phyloP scores from a whole-genome alignment of 2,329 filamentous ascomycete genomes.

The Neofusicoccum umdonicola region DNA sequence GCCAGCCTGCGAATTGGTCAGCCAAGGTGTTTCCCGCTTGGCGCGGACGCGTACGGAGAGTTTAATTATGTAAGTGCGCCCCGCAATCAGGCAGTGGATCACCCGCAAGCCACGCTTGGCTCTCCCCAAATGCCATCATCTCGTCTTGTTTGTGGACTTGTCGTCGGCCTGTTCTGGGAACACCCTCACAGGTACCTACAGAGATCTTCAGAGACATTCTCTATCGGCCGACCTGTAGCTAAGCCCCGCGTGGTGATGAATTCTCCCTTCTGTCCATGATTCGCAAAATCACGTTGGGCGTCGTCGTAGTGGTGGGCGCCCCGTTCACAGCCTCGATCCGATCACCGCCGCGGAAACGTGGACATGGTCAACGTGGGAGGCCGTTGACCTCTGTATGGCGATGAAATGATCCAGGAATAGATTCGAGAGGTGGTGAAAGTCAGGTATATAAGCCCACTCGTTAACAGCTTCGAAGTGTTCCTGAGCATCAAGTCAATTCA shows the following conservation, averaged over 20 bases:
- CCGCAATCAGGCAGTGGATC: neutral
- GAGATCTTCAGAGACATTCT: neutral
- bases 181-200: too few species aligned
- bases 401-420: neutral
- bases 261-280: neutral
- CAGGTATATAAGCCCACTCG: neutral
- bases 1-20: neutral
- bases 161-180: neutral
- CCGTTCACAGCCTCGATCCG: neutral
- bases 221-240: neutral
- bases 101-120: constrained; percentile 3
- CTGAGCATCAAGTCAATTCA: neutral
- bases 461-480: neutral
- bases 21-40: neutral
- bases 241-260: neutral
- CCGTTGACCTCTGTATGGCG: neutral
- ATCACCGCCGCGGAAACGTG: neutral
- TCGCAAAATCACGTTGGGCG: neutral
- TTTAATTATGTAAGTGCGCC: neutral
- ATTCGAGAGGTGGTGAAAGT: neutral
- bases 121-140: neutral
- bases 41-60: constrained; percentile 1
- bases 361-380: neutral
- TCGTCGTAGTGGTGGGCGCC: neutral
- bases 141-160: neutral